phyloP scores from a whole-genome alignment of 2,329 filamentous ascomycete species.

The Cryphonectria parasitica region DNA sequence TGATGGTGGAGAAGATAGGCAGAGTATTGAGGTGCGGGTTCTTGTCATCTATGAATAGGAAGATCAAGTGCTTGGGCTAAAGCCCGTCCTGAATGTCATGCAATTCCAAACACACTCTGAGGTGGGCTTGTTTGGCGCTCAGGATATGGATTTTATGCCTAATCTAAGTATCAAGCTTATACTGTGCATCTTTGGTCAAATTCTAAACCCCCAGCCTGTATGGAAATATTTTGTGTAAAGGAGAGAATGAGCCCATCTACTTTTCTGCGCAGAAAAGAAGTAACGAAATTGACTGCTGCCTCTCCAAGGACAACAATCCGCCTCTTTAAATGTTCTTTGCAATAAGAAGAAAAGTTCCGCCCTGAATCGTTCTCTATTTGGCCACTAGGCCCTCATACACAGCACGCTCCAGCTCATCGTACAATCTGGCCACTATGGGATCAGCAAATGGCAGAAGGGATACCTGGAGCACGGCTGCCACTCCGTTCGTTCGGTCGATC shows the following conservation, averaged over 20 bases:
- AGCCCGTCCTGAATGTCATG: background rate
- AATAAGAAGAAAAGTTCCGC: no score
- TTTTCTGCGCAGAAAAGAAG: background rate
- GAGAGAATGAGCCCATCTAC: background rate
- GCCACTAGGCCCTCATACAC: constrained; percentile 11
- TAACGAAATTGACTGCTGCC: background rate
- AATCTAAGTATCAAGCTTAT: background rate
- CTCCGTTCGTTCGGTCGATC: constrained; percentile 17
- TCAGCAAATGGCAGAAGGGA: constrained; percentile 12
- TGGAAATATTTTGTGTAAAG: background rate
- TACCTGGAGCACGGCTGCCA: constrained; percentile 18
- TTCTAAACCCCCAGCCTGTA: background rate
- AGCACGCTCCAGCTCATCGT: constrained; percentile 14
- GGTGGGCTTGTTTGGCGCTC: background rate
- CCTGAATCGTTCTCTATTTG: background rate
- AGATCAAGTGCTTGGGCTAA: background rate
- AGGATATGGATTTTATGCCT: background rate
- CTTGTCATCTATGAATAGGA: constrained; percentile 15
- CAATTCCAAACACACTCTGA: background rate
- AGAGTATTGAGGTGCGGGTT: constrained; percentile 29
- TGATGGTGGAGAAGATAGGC: constrained; percentile 41
- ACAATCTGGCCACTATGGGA: constrained; percentile 11
- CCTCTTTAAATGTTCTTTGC: no score
- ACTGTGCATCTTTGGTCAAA: background rate
- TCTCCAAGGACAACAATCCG: background rate